Percentiles rank a stretch among this genome's conserved stretches.
Evolutionary conservation across 768 basidiomycete species (phyloP).

Genomic region (Floccularia luteovirens): DNA sequence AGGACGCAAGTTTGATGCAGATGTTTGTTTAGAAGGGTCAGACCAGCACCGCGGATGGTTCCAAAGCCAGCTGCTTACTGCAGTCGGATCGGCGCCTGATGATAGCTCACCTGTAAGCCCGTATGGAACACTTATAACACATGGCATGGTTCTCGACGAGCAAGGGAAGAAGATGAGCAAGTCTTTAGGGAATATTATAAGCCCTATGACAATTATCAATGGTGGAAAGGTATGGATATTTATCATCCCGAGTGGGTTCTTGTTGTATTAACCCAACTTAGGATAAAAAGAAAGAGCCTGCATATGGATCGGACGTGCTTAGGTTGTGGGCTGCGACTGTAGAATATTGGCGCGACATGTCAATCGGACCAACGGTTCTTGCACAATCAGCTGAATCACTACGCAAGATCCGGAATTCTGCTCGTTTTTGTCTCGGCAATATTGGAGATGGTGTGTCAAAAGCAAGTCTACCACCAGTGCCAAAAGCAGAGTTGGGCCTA

Average conservation of each 20-base stretch:
- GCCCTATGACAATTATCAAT: conserved; percentile 72
- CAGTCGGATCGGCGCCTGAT: conserved; percentile 42
- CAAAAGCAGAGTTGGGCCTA: conserved; percentile 46
- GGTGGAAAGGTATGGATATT: conserved; percentile 58
- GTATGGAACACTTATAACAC: conserved; percentile 81
- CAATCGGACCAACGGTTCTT: conserved; percentile 74
- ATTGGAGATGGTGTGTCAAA: conserved; percentile 42
- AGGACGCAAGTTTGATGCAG: conserved; percentile 45
- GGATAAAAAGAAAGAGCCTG: conserved; percentile 66
- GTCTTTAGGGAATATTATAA: conserved; percentile 85
- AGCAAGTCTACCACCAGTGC: conserved; percentile 12
- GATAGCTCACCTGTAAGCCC: conserved; percentile 33
- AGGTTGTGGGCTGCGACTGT: conserved; percentile 89
- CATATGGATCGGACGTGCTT: conserved; percentile 80
- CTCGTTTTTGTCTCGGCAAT: conserved; percentile 83
- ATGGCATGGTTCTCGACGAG: conserved; percentile 94
- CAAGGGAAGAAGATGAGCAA: conserved; percentile 97
- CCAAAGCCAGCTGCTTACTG: conserved; percentile 88
- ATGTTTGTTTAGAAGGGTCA: conserved; percentile 90
- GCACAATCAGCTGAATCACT: conserved; percentile 68
- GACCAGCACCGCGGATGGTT: conserved; percentile 99
- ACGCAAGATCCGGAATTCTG: conserved; percentile 81
- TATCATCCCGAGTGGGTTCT: conserved; percentile 3
- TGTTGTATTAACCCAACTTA: too few relatives aligned
- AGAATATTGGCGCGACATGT: conserved; percentile 85